phyloP scores from a whole-genome alignment of 768 basidiomycete genomes.

The Cytidiella melzeri region DNA sequence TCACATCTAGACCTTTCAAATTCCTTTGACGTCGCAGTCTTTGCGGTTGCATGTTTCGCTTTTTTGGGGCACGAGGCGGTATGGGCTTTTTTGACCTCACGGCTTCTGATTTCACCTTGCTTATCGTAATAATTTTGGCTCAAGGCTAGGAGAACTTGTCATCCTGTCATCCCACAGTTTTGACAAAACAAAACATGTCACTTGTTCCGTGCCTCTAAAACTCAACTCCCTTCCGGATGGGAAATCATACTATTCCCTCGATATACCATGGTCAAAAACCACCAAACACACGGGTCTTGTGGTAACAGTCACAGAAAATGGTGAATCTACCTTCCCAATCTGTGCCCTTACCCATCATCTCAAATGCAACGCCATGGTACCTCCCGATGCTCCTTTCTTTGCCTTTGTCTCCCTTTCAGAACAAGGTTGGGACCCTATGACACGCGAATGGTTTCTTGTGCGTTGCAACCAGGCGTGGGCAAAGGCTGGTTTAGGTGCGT shows the following conservation, averaged over 20 bases:
- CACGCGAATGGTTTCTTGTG: neutral
- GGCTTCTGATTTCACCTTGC: too few relatives aligned
- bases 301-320: conserved; percentile 21
- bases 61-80: too few relatives aligned
- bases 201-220: neutral
- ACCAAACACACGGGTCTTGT: conserved; percentile 17
- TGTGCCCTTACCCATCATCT: neutral
- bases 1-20: too few relatives aligned
- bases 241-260: conserved; percentile 9
- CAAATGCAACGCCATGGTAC: neutral
- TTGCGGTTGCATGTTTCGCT: too few relatives aligned
- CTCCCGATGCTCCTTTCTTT: neutral
- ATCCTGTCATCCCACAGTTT: conserved; percentile 1
- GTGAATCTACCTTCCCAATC: conserved; percentile 1
- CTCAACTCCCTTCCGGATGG: neutral
- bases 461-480: conserved; percentile 7
- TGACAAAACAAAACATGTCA: conserved; percentile 1
- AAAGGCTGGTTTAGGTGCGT: neutral
- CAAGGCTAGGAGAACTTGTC: conserved; percentile 15
- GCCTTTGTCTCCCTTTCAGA: neutral
- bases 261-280: conserved; percentile 34
- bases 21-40: too few relatives aligned
- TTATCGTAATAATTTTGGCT: too few relatives aligned
- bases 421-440: conserved; percentile 2
- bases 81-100: too few relatives aligned